Evolutionary conservation across 371 early-diverging fungal genomes (phyloP).

Genomic region (Rhizomucor pusillus): DNA sequence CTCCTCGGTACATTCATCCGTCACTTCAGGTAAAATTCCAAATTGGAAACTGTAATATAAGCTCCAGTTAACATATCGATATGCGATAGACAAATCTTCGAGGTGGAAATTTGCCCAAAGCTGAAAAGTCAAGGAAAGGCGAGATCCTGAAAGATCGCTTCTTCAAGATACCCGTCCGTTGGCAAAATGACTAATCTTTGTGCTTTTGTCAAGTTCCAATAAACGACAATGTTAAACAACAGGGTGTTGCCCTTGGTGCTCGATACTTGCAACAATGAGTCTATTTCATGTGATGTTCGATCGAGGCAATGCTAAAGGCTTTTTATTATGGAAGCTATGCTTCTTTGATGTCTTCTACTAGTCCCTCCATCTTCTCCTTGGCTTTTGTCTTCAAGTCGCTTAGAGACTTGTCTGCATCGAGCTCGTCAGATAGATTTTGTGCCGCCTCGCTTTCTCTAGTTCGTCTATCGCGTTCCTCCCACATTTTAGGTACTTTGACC

Average conservation of each 20-base stretch:
- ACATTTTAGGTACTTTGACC: constrained; percentile 48
- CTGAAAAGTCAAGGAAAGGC: constrained; percentile 12
- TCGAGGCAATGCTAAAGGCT: too few species aligned
- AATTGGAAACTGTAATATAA: background rate
- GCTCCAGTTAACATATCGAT: background rate
- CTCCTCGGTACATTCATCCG: constrained; percentile 47
- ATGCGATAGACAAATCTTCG: constrained; percentile 21
- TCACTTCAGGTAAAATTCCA: constrained; percentile 36
- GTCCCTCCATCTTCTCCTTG: constrained; percentile 34
- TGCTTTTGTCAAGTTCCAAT: too few species aligned
- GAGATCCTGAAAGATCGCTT: constrained; percentile 8
- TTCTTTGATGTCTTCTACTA: constrained; percentile 36
- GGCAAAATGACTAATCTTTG: too few species aligned
- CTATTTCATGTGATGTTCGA: too few species aligned
- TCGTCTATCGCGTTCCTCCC: constrained; percentile 25
- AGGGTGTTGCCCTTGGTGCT: too few species aligned
- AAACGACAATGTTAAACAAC: too few species aligned
- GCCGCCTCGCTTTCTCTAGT: constrained; percentile 12
- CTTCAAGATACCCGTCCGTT: constrained; percentile 25
- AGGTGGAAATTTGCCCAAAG: constrained; percentile 16
- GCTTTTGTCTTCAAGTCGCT: constrained; percentile 17
- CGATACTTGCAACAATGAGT: too few species aligned
- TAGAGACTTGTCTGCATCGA: background rate
- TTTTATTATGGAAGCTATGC: too few species aligned
- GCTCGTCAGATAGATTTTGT: constrained; percentile 16